Conservation (phyloP, 441 rosid species). For the Erysimum pusillum region DNA sequence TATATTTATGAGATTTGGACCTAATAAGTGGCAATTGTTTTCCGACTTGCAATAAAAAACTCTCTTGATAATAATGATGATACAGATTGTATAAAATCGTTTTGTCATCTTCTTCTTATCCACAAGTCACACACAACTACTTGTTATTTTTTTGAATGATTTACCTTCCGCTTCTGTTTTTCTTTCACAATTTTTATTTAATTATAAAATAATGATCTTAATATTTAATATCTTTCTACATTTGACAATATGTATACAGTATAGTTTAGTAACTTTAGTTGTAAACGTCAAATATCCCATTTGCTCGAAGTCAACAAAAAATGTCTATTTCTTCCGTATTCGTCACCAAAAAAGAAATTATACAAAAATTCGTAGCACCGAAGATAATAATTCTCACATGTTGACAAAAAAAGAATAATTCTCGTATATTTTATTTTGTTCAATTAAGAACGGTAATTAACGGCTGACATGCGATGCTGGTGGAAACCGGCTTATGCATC, state of each 20-base stretch:
- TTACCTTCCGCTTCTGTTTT: neutral
- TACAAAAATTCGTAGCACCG: neutral
- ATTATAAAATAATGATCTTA: neutral
- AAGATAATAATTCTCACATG: neutral
- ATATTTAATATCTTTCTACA: constrained; percentile 9
- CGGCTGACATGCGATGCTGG: constrained; percentile 26
- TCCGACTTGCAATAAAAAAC: neutral
- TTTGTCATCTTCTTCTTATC: neutral
- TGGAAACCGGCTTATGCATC: constrained; percentile 28
- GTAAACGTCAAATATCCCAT: neutral
- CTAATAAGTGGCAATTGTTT: constrained; percentile 16
- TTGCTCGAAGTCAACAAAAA: neutral
- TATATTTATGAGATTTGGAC: neutral
- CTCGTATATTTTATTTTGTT: neutral
- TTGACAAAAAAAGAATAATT: neutral
- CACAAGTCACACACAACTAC: constrained; percentile 7
- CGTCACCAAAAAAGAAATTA: neutral
- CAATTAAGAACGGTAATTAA: constrained; percentile 12
- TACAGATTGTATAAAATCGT: neutral
- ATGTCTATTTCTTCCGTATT: neutral
- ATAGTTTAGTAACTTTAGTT: too few species aligned
- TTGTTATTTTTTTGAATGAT: neutral
- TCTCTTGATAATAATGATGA: constrained; percentile 1
- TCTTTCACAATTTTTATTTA: neutral
- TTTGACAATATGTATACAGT: neutral